Percentiles rank a stretch among this genome's conserved stretches.
Evolutionary conservation across 1,139 yeast species (phyloP).

Genomic region (Sugiyamaella castrensis): DNA sequence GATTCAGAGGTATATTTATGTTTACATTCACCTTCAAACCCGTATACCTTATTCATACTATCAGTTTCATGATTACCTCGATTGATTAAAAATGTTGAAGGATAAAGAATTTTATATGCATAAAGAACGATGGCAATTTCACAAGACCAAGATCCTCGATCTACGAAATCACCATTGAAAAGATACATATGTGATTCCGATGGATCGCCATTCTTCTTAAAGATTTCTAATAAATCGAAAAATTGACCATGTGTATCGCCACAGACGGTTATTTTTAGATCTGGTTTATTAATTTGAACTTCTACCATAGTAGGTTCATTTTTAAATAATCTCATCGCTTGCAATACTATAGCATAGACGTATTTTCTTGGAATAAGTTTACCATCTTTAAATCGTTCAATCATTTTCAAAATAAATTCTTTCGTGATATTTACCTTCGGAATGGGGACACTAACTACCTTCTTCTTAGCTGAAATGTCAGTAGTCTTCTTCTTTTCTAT

Average conservation of each 20-base stretch:
- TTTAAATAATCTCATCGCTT: slow-evolving; percentile 62
- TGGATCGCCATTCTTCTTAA: slow-evolving; percentile 69
- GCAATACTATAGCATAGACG: slow-evolving; percentile 77
- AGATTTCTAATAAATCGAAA: slow-evolving; percentile 80
- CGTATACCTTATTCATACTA: slow-evolving; percentile 95
- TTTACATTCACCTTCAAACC: slow-evolving; percentile 94
- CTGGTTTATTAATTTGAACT: slow-evolving; percentile 46
- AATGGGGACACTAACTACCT: neutral
- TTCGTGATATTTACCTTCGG: slow-evolving; percentile 37
- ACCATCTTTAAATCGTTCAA: slow-evolving; percentile 67
- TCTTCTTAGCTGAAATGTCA: slow-evolving; percentile 12
- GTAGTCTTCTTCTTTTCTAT: slow-evolving; percentile 9
- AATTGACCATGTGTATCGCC: slow-evolving; percentile 99
- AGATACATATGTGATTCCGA: slow-evolving; percentile 65
- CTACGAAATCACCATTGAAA: slow-evolving; percentile 97
- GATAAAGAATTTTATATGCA: slow-evolving; percentile 73
- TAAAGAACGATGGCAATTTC: slow-evolving; percentile 87
- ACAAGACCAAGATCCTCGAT: slow-evolving; percentile 97
- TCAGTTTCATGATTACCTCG: slow-evolving; percentile 97
- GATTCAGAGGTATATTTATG: slow-evolving; percentile 73
- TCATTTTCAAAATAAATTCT: slow-evolving; percentile 62
- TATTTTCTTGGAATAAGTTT: slow-evolving; percentile 74
- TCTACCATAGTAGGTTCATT: slow-evolving; percentile 77
- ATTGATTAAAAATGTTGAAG: slow-evolving; percentile 69
- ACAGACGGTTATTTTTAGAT: slow-evolving; percentile 65